phyloP scores from a whole-genome alignment of 31 red algal genomes.

The Porphyra umbilicalis region DNA sequence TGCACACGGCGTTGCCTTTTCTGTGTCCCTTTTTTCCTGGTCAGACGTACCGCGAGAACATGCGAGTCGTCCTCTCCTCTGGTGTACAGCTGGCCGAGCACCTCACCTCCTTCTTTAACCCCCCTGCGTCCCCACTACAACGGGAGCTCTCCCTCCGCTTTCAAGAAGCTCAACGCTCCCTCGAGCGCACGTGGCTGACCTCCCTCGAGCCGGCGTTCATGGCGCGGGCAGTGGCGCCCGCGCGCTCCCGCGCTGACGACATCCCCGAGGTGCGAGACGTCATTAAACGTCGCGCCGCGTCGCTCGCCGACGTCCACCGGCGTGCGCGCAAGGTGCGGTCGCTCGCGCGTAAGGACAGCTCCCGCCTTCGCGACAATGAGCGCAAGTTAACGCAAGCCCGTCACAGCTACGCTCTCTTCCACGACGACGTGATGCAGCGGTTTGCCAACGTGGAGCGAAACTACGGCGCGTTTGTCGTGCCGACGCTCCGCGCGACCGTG shows the following conservation, averaged over 20 bases:
- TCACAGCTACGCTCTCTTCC: slow-evolving; percentile 45
- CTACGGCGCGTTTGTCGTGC: slow-evolving; percentile 49
- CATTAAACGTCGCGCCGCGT: slow-evolving; percentile 28
- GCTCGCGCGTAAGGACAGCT: slow-evolving; percentile 29
- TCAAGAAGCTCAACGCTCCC: slow-evolving; percentile 23
- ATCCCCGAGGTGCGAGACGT: slow-evolving; percentile 71
- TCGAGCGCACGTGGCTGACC: slow-evolving; percentile 30
- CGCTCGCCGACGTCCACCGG: slow-evolving; percentile 46
- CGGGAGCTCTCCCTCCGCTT: slow-evolving; percentile 36
- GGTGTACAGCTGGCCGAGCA: slow-evolving; percentile 34
- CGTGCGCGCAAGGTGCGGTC: slow-evolving; percentile 38
- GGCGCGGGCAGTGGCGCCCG: slow-evolving; percentile 38
- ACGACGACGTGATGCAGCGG: slow-evolving; percentile 49
- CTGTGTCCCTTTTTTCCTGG: not conserved
- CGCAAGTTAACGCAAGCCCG: slow-evolving; percentile 38
- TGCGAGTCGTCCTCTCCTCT: slow-evolving; percentile 18
- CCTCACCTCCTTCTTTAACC: slow-evolving; percentile 33
- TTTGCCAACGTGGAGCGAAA: slow-evolving; percentile 53
- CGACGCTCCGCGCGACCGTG: slow-evolving; percentile 30
- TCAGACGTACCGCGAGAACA: slow-evolving; percentile 26
- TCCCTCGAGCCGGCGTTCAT: slow-evolving; percentile 22
- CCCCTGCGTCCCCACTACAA: slow-evolving; percentile 13
- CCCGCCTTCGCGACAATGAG: slow-evolving; percentile 44
- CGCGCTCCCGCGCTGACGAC: slow-evolving; percentile 48
- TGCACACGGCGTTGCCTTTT: not conserved